Conservation (phyloP, 768 basidiomycete genomes). For the Suillus spraguei region DNA sequence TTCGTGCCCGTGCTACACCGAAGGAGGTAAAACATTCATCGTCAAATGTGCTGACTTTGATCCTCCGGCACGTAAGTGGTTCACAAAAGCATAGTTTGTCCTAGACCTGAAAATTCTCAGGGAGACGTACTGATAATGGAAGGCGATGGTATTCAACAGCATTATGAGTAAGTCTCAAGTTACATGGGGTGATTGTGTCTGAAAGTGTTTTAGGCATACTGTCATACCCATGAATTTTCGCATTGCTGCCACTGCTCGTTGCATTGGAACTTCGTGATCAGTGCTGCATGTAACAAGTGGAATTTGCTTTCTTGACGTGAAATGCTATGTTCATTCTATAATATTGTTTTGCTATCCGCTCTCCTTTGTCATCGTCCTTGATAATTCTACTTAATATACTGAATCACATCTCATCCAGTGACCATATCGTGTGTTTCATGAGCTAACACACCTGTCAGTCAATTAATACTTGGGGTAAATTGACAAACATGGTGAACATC, state of each 20-base stretch:
- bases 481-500: neutral
- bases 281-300: neutral
- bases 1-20: slow-evolving; percentile 51
- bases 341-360: neutral
- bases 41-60: slow-evolving; percentile 50
- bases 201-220: slow-evolving; percentile 55
- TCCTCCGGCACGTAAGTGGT: slow-evolving; percentile 64
- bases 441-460: neutral
- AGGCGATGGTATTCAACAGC: slow-evolving; percentile 63
- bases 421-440: neutral
- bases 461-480: neutral
- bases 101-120: slow-evolving; percentile 36
- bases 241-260: slow-evolving; percentile 79
- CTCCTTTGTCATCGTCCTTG: neutral
- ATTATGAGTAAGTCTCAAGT: slow-evolving; percentile 60
- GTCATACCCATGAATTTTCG: slow-evolving; percentile 76
- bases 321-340: neutral
- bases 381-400: neutral
- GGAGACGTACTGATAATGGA: slow-evolving; percentile 83
- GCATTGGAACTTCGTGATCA: slow-evolving; percentile 45
- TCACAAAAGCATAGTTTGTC: slow-evolving; percentile 6
- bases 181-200: slow-evolving; percentile 15
- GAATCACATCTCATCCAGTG: neutral
- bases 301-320: slow-evolving; percentile 1
- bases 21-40: slow-evolving; percentile 30